These are phyloP conservation scores for Stagonosporopsis chrysanthemi DNA, from an alignment of 2,329 filamentous ascomycete species.

Conservation along the genomic window DNA sequence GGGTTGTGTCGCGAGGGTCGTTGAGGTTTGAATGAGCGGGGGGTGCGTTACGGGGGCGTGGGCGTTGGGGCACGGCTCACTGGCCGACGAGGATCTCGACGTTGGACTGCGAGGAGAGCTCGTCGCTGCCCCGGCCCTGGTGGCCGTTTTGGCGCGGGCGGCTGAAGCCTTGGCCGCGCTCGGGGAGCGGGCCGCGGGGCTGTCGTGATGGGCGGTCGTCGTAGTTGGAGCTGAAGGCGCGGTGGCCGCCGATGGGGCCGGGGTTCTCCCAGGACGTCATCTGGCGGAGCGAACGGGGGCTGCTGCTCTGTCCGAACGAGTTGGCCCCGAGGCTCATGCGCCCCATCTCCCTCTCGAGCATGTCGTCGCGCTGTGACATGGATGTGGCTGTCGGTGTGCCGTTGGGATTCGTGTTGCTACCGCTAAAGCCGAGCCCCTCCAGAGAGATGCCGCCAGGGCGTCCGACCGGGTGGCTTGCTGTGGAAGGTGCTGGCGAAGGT, in stretches of 20 bases:
- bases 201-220: constrained; percentile 68
- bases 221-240: constrained; percentile 67
- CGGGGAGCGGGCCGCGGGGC: constrained; percentile 67
- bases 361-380: constrained; percentile 63
- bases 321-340: constrained; percentile 63
- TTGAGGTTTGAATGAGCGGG: constrained; percentile 32
- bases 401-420: constrained; percentile 70
- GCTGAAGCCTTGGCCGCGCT: constrained; percentile 65
- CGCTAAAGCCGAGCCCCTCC: constrained; percentile 56
- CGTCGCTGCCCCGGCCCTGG: constrained; percentile 68
- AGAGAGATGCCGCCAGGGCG: constrained; percentile 64
- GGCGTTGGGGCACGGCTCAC: constrained; percentile 31
- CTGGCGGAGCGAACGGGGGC: constrained; percentile 65
- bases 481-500: constrained; percentile 88
- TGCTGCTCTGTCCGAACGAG: constrained; percentile 56
- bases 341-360: constrained; percentile 69
- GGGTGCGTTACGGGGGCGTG: constrained; percentile 22
- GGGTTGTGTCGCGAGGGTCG: constrained; percentile 33
- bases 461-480: constrained; percentile 81
- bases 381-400: constrained; percentile 66
- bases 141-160: constrained; percentile 67
- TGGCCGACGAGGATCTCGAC: constrained; percentile 72
- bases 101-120: constrained; percentile 66
- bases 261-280: constrained; percentile 68
- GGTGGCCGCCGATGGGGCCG: constrained; percentile 70